Evolutionary conservation across 352 stramenopile genomes (phyloP).

Genomic region (Peronospora tabacina): DNA sequence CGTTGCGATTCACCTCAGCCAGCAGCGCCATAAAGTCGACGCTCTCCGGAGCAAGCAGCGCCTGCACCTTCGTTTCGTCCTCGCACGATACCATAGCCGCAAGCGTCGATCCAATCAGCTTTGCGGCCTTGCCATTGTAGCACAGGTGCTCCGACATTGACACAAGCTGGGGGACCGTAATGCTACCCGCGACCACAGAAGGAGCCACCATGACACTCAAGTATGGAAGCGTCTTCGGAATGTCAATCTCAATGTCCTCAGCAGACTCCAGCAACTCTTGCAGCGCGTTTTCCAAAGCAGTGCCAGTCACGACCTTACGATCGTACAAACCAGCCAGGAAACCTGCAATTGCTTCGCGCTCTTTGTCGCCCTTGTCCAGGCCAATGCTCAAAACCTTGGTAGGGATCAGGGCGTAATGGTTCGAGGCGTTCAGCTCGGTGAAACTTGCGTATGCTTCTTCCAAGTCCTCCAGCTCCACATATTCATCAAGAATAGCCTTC

Average conservation of each 20-base stretch:
- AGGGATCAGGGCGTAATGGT: slow-evolving; percentile 43
- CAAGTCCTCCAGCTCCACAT: slow-evolving; percentile 76
- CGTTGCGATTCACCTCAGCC: slow-evolving; percentile 33
- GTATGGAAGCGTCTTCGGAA: slow-evolving; percentile 63
- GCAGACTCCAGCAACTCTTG: slow-evolving; percentile 61
- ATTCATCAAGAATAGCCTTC: slow-evolving; percentile 80
- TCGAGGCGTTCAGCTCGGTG: slow-evolving; percentile 43
- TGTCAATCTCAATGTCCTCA: slow-evolving; percentile 80
- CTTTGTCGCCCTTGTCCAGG: slow-evolving; percentile 59
- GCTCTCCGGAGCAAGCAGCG: slow-evolving; percentile 27
- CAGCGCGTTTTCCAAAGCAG: slow-evolving; percentile 34
- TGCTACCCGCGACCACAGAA: slow-evolving; percentile 35
- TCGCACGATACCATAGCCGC: slow-evolving; percentile 24
- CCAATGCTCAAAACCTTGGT: slow-evolving; percentile 55
- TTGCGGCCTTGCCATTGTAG: slow-evolving; percentile 56
- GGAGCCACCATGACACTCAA: slow-evolving; percentile 65
- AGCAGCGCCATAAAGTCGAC: slow-evolving; percentile 40
- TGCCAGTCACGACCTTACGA: slow-evolving; percentile 37
- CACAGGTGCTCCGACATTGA: slow-evolving; percentile 39
- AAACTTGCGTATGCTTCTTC: slow-evolving; percentile 62
- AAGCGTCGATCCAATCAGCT: slow-evolving; percentile 49
- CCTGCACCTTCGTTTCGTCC: slow-evolving; percentile 38
- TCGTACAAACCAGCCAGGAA: slow-evolving; percentile 51
- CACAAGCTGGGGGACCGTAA: slow-evolving; percentile 39
- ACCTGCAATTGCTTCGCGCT: slow-evolving; percentile 44